Conservation (phyloP, 805 yeast species). For the Barnettozyma sp. region DNA sequence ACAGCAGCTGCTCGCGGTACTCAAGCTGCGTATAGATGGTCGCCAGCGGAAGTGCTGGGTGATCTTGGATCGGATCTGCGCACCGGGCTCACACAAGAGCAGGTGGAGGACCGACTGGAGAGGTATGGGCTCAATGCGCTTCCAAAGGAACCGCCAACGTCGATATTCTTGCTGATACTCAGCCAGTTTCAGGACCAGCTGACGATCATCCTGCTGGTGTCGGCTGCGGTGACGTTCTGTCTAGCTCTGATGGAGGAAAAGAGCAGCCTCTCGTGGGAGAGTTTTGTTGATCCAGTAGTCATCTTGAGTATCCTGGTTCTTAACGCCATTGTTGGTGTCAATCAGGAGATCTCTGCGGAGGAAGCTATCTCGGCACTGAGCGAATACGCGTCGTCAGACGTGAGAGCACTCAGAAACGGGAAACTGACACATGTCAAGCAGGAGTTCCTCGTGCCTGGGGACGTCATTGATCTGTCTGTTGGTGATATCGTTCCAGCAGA, state of each 20-base stretch:
- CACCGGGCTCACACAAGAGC: conserved; percentile 14
- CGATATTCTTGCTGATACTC: conserved; percentile 29
- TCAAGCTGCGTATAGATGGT: conserved; percentile 11
- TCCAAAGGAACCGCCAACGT: conserved; percentile 32
- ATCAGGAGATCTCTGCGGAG: conserved; percentile 45
- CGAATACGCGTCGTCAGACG: conserved; percentile 40
- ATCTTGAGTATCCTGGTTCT: conserved; percentile 39
- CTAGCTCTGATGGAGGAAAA: conserved; percentile 27
- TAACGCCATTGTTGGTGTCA: conserved; percentile 43
- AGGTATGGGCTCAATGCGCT: conserved; percentile 24
- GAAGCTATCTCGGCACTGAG: conserved; percentile 44
- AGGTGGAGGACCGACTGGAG: conserved; percentile 14
- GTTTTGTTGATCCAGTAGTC: conserved; percentile 33
- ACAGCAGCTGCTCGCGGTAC: too few relatives aligned
- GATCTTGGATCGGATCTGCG: conserved; percentile 12
- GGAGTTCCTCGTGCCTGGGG: conserved; percentile 40
- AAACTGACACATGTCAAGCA: conserved; percentile 35
- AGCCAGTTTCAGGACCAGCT: conserved; percentile 32
- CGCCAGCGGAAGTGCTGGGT: conserved; percentile 10
- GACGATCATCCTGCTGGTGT: conserved; percentile 28
- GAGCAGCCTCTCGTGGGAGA: conserved; percentile 26
- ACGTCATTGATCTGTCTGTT: conserved; percentile 31
- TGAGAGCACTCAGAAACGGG: conserved; percentile 39
- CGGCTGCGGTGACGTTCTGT: conserved; percentile 29
- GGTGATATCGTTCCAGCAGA: conserved; percentile 46